Conservation (phyloP, 306 rosid species). For the Luffa aegyptiaca region DNA sequence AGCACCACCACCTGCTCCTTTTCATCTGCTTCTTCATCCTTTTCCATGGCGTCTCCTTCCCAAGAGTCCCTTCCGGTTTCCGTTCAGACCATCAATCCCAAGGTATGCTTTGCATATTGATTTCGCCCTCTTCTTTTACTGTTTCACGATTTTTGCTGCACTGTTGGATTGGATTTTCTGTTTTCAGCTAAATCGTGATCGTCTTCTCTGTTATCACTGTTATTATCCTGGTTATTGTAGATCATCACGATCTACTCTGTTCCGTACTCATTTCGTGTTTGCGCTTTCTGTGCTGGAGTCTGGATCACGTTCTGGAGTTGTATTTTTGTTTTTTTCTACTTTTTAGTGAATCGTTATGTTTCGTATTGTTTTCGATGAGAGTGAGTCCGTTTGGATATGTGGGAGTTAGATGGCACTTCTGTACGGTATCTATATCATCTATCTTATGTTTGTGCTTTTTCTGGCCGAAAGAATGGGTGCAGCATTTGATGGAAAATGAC, state of each 20-base stretch:
- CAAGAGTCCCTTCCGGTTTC: slow-evolving; percentile 29
- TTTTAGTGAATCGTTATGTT: neutral
- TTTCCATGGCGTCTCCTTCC: slow-evolving; percentile 12
- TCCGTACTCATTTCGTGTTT: neutral
- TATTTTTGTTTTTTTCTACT: neutral
- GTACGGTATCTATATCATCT: neutral
- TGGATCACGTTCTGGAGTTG: too few relatives aligned
- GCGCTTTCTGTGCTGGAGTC: neutral
- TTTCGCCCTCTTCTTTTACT: neutral
- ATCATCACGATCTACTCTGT: neutral
- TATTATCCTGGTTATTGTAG: neutral
- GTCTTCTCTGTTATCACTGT: neutral
- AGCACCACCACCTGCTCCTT: neutral
- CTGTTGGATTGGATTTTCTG: neutral
- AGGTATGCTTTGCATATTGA: slow-evolving; percentile 23
- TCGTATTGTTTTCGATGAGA: neutral
- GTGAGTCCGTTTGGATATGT: neutral
- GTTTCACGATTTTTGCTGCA: neutral
- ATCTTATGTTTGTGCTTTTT: neutral
- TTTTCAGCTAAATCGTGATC: neutral
- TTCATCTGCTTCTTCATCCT: slow-evolving; percentile 1
- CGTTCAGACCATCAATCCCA: slow-evolving; percentile 51
- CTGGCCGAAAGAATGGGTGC: neutral
- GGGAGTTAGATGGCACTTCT: neutral
- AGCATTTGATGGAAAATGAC: neutral